phyloP scores from a whole-genome alignment of 768 basidiomycete species.

The Postia placenta region DNA sequence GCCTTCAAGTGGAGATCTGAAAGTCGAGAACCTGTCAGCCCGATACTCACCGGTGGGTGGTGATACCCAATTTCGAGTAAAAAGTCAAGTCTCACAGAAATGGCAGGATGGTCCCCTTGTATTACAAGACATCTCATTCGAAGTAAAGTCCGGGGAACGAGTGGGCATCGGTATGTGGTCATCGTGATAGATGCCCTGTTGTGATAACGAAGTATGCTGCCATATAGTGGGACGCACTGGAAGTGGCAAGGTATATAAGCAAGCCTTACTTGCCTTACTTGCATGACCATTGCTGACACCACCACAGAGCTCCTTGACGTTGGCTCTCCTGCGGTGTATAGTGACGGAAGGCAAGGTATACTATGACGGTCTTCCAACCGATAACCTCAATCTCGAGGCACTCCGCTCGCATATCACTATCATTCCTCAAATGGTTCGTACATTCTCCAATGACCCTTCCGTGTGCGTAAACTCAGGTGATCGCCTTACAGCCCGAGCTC shows the following conservation, averaged over 20 bases:
- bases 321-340: constrained; percentile 46
- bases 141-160: constrained; percentile 51
- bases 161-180: constrained; percentile 39
- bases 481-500: constrained; percentile 6
- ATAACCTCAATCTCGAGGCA: constrained; percentile 38
- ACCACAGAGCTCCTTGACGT: constrained; percentile 40
- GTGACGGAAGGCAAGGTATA: constrained; percentile 40
- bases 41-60: constrained; percentile 29
- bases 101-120: constrained; percentile 45
- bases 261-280: not conserved
- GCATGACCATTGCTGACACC: not conserved
- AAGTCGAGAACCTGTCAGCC: constrained; percentile 43
- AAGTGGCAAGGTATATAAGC: constrained; percentile 37
- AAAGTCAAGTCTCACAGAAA: not conserved
- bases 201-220: not conserved
- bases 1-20: constrained; percentile 48
- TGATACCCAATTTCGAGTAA: not conserved
- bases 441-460: not conserved
- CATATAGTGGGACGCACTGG: constrained; percentile 47
- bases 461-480: not conserved
- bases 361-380: constrained; percentile 38
- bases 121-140: constrained; percentile 45
- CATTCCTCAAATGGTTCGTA: constrained; percentile 33
- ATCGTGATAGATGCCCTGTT: not conserved
- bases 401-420: constrained; percentile 42